These are phyloP conservation scores for Diaporthe velutina DNA, from an alignment of 2,329 filamentous ascomycete species.

Conservation along the genomic window DNA sequence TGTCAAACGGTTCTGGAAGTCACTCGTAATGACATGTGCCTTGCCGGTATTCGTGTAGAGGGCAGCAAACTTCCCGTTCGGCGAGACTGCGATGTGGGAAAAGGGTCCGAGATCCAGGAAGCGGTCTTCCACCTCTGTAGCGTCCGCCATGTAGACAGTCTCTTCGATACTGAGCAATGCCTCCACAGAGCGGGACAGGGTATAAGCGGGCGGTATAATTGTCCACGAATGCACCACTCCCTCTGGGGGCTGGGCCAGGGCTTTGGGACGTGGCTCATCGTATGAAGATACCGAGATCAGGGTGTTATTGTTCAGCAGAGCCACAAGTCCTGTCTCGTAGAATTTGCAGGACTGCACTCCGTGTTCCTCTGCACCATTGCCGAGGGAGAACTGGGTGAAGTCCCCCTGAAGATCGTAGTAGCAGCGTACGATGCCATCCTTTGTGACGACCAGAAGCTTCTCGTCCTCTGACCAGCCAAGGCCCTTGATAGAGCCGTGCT, in stretches of 20 bases:
- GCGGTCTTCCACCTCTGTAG: conserved; percentile 90
- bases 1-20: conserved; percentile 92
- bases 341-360: conserved; percentile 92
- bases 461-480: conserved; percentile 98
- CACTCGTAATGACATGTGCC: conserved; percentile 92
- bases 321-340: conserved; percentile 93
- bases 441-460: conserved; percentile 86
- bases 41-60: conserved; percentile 88
- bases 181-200: conserved; percentile 92
- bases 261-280: conserved; percentile 87
- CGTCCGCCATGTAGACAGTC: conserved; percentile 89
- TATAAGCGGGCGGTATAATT: conserved; percentile 87
- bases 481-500: conserved; percentile 87
- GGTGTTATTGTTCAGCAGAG: conserved; percentile 88
- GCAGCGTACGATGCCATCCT: conserved; percentile 90
- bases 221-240: conserved; percentile 90
- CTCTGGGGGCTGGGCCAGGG: conserved; percentile 81
- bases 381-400: conserved; percentile 93
- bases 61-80: conserved; percentile 88
- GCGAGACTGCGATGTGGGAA: conserved; percentile 89
- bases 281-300: conserved; percentile 91
- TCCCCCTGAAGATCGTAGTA: conserved; percentile 94
- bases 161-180: conserved; percentile 87
- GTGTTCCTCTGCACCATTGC: conserved; percentile 88
- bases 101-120: conserved; percentile 94